Evolutionary conservation across 2,329 filamentous ascomycete species (phyloP).

Genomic region (Westerdykella ornata): DNA sequence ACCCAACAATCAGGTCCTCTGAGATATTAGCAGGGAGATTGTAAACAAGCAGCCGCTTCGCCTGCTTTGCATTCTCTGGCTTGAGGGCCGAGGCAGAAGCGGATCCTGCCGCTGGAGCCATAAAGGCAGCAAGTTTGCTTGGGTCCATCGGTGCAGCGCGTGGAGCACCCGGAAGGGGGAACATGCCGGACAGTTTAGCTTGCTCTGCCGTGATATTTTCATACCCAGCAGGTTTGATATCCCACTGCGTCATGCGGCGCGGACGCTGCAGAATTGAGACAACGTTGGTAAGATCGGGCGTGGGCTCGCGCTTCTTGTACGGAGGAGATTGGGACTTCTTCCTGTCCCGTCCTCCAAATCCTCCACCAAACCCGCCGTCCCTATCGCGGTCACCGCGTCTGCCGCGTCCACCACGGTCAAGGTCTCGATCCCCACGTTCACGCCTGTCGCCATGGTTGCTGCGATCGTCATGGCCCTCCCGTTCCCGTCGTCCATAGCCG

Average conservation of each 20-base stretch:
- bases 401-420: slow-evolving; percentile 34
- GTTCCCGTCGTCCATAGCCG: slow-evolving; percentile 44
- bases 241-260: slow-evolving; percentile 95
- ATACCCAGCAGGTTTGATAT: slow-evolving; percentile 97
- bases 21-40: slow-evolving; percentile 69
- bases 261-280: slow-evolving; percentile 78
- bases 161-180: slow-evolving; percentile 90
- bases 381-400: slow-evolving; percentile 12
- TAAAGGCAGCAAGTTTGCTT: slow-evolving; percentile 86
- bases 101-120: slow-evolving; percentile 75
- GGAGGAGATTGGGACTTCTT: slow-evolving; percentile 70
- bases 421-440: slow-evolving; percentile 48
- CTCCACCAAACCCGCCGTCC: slow-evolving; percentile 15
- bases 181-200: slow-evolving; percentile 98
- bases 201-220: slow-evolving; percentile 98
- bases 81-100: slow-evolving; percentile 73
- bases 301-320: slow-evolving; percentile 86
- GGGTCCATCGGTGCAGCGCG: slow-evolving; percentile 94
- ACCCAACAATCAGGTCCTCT: slow-evolving; percentile 69
- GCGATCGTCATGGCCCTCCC: neutral
- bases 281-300: slow-evolving; percentile 84
- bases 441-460: slow-evolving; percentile 40
- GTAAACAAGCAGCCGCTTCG: slow-evolving; percentile 83
- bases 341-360: slow-evolving; percentile 45
- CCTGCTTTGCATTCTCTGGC: slow-evolving; percentile 86